These are phyloP conservation scores for Earliella scabrosa DNA, from an alignment of 1,284 basidiomycete genomes.

Conservation along the genomic window DNA sequence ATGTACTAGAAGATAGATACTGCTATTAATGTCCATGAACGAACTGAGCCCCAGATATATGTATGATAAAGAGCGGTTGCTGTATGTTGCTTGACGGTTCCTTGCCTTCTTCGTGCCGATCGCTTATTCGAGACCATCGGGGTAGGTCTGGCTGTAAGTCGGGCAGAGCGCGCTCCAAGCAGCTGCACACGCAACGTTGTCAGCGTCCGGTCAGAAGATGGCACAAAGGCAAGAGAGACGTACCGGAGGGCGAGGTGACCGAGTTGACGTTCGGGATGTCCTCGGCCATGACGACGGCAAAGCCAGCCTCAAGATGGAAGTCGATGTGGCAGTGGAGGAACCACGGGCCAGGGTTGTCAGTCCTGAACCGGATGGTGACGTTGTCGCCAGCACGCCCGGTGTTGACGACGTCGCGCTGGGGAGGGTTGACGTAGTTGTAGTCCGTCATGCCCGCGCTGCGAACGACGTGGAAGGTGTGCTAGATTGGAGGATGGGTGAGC, in stretches of 20 bases:
- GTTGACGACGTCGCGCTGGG: slow-evolving; percentile 36
- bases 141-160: slow-evolving; percentile 9
- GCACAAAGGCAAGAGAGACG: background rate
- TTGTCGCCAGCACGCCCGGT: slow-evolving; percentile 35
- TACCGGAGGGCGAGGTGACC: slow-evolving; percentile 3
- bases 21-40: too few species aligned
- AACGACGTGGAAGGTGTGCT: slow-evolving; percentile 35
- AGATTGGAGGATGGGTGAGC: background rate
- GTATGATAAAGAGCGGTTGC: too few species aligned
- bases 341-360: slow-evolving; percentile 31
- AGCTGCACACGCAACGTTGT: background rate
- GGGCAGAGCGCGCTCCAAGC: slow-evolving; percentile 15
- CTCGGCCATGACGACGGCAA: slow-evolving; percentile 31
- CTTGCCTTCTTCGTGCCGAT: too few species aligned
- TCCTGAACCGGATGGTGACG: slow-evolving; percentile 34
- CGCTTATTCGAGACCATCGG: background rate
- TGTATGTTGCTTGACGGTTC: too few species aligned
- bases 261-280: slow-evolving; percentile 16
- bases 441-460: slow-evolving; percentile 30
- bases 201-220: background rate
- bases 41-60: too few species aligned
- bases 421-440: slow-evolving; percentile 38
- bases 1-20: too few species aligned
- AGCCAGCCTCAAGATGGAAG: slow-evolving; percentile 31
- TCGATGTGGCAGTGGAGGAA: slow-evolving; percentile 31